These are phyloP conservation scores for Neonectria coccinea DNA, from an alignment of 2,329 filamentous ascomycete species.

Conservation along the genomic window DNA sequence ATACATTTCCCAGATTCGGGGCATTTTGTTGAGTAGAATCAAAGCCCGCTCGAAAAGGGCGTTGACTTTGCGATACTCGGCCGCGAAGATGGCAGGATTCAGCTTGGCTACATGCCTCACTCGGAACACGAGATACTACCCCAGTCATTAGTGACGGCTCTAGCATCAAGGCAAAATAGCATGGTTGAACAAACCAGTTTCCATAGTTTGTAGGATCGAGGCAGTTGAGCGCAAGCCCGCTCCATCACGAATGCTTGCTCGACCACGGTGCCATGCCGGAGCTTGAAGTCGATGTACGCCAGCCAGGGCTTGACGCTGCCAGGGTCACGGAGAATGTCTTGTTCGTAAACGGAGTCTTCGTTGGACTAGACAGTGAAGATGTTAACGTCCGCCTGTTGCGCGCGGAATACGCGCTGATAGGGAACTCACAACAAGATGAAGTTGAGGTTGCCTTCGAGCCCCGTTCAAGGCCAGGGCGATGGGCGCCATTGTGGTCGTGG, in stretches of 20 bases:
- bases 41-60: conserved; percentile 92
- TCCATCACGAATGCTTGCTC: conserved; percentile 92
- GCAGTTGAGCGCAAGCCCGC: conserved; percentile 88
- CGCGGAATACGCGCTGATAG: conserved; percentile 4
- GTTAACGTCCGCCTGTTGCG: conserved; percentile 42
- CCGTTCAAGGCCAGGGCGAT: conserved; percentile 45
- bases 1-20: conserved; percentile 98
- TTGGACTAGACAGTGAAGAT: conserved; percentile 67
- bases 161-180: not conserved
- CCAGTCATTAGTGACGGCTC: conserved; percentile 3
- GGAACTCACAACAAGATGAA: conserved; percentile 61
- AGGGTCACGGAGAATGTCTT: conserved; percentile 88
- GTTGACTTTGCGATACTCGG: conserved; percentile 94
- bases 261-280: conserved; percentile 83
- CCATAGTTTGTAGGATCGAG: conserved; percentile 98
- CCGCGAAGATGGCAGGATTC: conserved; percentile 82
- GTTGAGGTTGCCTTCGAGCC: conserved; percentile 58
- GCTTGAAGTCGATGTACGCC: conserved; percentile 91
- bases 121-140: conserved; percentile 85
- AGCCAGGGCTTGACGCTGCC: conserved; percentile 94
- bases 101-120: conserved; percentile 83
- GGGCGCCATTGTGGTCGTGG: conserved; percentile 38
- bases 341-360: conserved; percentile 95
- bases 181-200: conserved; percentile 74
- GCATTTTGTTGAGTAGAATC: conserved; percentile 98